These are phyloP conservation scores for Coemansia sp. DNA, from an alignment of 192 early-diverging fungal genomes.

Conservation along the genomic window DNA sequence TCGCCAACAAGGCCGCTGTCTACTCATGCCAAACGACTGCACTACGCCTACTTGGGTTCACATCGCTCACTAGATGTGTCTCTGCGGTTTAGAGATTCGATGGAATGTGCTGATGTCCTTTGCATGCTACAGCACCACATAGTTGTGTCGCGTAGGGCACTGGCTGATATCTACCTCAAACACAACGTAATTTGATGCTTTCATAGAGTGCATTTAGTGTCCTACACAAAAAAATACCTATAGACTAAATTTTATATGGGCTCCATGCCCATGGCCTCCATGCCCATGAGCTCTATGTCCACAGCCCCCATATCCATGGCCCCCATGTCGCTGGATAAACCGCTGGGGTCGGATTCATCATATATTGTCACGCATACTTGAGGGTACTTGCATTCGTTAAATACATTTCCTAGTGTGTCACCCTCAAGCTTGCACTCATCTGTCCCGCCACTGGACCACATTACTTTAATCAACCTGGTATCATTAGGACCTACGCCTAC, in stretches of 20 bases:
- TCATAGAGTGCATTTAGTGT: background rate
- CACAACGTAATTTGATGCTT: slow-evolving; percentile 26
- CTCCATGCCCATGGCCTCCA: too few relatives aligned
- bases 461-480: too few relatives aligned
- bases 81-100: slow-evolving; percentile 12
- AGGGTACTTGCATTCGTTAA: too few relatives aligned
- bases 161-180: slow-evolving; percentile 30
- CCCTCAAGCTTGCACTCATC: too few relatives aligned
- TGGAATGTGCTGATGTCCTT: background rate
- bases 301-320: background rate
- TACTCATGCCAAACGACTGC: background rate
- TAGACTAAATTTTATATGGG: too few relatives aligned
- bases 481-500: too few relatives aligned
- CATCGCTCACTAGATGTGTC: slow-evolving; percentile 27
- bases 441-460: too few relatives aligned
- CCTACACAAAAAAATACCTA: too few relatives aligned
- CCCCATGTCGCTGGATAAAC: background rate
- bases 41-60: slow-evolving; percentile 20
- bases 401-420: too few relatives aligned
- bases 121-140: background rate
- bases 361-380: too few relatives aligned
- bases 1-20: background rate
- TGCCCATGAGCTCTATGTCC: too few relatives aligned
- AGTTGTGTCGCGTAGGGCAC: slow-evolving; percentile 11
- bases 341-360: background rate